These are phyloP conservation scores for Diplodia sapinea DNA, from an alignment of 2,329 filamentous ascomycete species.

Conservation along the genomic window DNA sequence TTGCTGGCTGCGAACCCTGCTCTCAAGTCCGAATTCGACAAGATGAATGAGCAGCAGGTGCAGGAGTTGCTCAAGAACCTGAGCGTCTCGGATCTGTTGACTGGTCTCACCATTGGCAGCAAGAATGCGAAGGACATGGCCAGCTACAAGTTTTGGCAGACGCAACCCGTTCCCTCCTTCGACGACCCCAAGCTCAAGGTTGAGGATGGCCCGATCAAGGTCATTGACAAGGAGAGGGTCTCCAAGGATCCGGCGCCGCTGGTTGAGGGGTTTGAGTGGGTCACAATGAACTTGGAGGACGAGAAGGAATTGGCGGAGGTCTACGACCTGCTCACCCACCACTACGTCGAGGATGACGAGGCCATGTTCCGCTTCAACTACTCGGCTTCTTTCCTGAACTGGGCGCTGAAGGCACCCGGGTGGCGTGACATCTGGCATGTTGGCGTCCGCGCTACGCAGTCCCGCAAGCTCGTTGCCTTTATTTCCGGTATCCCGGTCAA, in stretches of 20 bases:
- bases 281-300: constrained; percentile 82
- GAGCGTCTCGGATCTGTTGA: constrained; percentile 74
- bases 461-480: constrained; percentile 88
- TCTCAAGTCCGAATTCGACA: constrained; percentile 46
- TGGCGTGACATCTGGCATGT: constrained; percentile 96
- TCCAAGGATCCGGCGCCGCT: constrained; percentile 77
- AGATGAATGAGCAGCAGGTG: constrained; percentile 39
- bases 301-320: constrained; percentile 83
- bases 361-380: constrained; percentile 99
- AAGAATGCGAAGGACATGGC: constrained; percentile 97
- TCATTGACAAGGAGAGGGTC: constrained; percentile 78
- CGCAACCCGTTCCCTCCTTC: constrained; percentile 91
- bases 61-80: constrained; percentile 65
- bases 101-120: constrained; percentile 74
- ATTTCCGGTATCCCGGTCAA: constrained; percentile 91
- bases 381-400: constrained; percentile 84
- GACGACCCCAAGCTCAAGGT: constrained; percentile 59
- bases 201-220: constrained; percentile 80
- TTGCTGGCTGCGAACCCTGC: constrained; percentile 48
- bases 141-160: constrained; percentile 98
- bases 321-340: constrained; percentile 86
- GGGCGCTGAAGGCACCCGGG: constrained; percentile 92
- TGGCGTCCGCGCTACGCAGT: constrained; percentile 83
- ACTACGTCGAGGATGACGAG: constrained; percentile 97
- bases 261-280: constrained; percentile 86